Base-by-base conservation (phyloP, 1,139 yeast species). In the Pichia sp. region DNA sequence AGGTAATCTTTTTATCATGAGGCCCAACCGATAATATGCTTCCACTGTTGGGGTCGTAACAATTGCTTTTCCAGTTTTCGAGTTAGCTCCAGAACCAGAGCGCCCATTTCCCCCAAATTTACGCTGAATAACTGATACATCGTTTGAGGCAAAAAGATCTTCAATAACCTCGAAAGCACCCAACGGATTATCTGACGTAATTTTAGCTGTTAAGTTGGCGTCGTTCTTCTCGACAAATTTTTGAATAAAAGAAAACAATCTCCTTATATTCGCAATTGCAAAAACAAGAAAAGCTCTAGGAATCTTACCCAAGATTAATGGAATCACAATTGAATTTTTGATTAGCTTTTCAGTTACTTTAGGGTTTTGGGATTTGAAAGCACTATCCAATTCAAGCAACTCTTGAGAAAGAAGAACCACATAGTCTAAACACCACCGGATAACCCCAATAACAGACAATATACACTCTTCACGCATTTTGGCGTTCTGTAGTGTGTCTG, bases 341-440 rank as follows among this genome's bases (percentile, higher is more conserved):
- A 64, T 44, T 3, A 59, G 26, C 31, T 50, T 57, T 34, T 62
- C 63, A 36, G 62, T 55, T 42, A 59, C 57, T 25, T 52, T 47
- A 31, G 52, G 45, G 44, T 61, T 56, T 8, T 59, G 58, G 3
- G 47, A 51, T 47, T 60, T 62, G 50, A 65, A 62, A 5, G 61
- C 60, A 45, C 56, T 61, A 36, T 58, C 57, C 12, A 67, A 51
- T 39, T 65, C 66, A 19, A 80, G 68, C 22, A 89, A 66, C 58
- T 88, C 95, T 64, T 88, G 95, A 53, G 82, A 79, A 45, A 85
- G 66, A 55, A 78, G 80, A 0, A 82, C 78, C 60, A 87, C 72
- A 53, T 87, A 75, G 63, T 88, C 96, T 41, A 86, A 74, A 54
- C 85, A 74, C 95, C 96, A 89, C 59, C 87, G 76, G n/a, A 85